phyloP scores from a whole-genome alignment of 2,329 filamentous ascomycete genomes.

The Microdochium paspali region DNA sequence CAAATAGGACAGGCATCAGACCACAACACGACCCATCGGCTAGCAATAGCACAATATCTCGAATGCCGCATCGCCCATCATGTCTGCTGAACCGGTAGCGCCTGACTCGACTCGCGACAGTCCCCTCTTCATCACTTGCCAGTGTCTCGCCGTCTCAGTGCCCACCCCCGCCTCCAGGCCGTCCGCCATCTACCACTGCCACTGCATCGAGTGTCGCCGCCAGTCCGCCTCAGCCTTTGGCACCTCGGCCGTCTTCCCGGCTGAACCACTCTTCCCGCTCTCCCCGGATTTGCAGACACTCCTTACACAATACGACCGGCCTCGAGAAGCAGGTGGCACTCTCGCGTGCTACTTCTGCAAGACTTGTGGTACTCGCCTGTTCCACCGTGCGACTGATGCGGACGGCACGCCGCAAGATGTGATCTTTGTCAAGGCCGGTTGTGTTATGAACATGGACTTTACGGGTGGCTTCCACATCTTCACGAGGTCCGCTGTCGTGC shows the following conservation, averaged over 20 bases:
- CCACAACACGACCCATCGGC: not conserved
- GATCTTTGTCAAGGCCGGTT: slow-evolving; percentile 36
- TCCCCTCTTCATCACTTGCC: not conserved
- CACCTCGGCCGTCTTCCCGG: slow-evolving; percentile 31
- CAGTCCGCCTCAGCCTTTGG: slow-evolving; percentile 36
- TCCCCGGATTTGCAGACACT: slow-evolving; percentile 18
- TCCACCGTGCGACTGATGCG: slow-evolving; percentile 29
- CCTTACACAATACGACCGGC: slow-evolving; percentile 26
- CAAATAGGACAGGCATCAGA: not conserved
- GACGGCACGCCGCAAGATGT: slow-evolving; percentile 26
- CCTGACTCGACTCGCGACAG: not conserved
- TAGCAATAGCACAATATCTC: not conserved
- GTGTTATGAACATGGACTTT: slow-evolving; percentile 30
- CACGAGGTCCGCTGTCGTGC: slow-evolving; percentile 30
- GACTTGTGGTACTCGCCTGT: slow-evolving; percentile 33
- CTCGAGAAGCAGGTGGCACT: slow-evolving; percentile 27
- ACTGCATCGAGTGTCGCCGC: slow-evolving; percentile 34
- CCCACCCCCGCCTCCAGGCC: not conserved
- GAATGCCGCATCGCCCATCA: not conserved
- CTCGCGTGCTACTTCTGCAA: slow-evolving; percentile 28
- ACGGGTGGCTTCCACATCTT: slow-evolving; percentile 33
- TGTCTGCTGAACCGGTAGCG: not conserved
- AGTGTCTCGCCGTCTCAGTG: not conserved
- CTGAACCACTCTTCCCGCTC: slow-evolving; percentile 29
- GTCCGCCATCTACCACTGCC: slow-evolving; percentile 29